phyloP scores from a whole-genome alignment of 768 basidiomycete species.

The Tephrocybe sp. region DNA sequence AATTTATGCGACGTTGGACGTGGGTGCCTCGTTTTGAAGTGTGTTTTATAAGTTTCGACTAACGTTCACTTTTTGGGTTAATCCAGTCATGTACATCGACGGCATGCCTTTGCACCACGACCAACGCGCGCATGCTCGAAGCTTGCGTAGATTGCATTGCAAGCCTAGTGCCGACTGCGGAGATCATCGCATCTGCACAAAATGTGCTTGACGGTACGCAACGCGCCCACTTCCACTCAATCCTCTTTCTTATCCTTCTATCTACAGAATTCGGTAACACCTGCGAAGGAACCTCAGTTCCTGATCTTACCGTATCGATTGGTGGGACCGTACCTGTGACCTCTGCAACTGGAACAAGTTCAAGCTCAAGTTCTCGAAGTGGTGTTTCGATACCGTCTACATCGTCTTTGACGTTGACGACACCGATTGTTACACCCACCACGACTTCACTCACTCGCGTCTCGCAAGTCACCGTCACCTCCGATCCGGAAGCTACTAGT shows the following conservation, averaged over 20 bases:
- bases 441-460: not conserved
- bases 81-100: conserved; percentile 23
- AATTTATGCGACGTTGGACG: not conserved
- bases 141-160: conserved; percentile 31
- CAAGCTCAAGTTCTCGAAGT: not conserved
- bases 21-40: not conserved
- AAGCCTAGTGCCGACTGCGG: conserved; percentile 11
- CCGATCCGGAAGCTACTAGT: not conserved
- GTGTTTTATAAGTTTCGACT: not conserved
- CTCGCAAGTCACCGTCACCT: not conserved
- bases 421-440: not conserved
- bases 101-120: conserved; percentile 25
- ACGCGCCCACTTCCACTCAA: not conserved
- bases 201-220: conserved; percentile 25
- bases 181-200: conserved; percentile 18
- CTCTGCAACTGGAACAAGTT: not conserved
- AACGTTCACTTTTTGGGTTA: not conserved
- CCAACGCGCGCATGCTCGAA: conserved; percentile 22
- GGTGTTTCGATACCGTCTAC: not conserved
- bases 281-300: conserved; percentile 1
- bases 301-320: not conserved
- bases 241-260: not conserved
- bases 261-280: not conserved
- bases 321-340: not conserved
- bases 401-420: not conserved